Evolutionary conservation across 257 asterid species (phyloP), one percentile per base, ranked within the genome.

Genomic region (Jacaranda mimosifolia): DNA sequence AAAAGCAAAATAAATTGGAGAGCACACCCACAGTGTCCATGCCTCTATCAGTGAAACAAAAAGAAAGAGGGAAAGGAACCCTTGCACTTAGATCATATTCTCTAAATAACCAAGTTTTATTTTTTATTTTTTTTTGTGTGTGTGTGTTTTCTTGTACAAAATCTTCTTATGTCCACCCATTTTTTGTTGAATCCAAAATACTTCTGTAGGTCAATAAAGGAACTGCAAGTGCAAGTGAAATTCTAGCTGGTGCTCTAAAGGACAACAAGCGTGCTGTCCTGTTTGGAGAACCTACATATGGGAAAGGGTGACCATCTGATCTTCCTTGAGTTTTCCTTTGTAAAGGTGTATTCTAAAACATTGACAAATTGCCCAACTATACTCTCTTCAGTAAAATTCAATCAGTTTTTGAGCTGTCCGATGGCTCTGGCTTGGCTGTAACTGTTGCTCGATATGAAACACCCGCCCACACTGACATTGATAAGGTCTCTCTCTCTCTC

Each of bases 181-280:
- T 53, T 19, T 74, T 36, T 10, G 21, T 40, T 48, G 55, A n/a
- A 13, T 68, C 43, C 32, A 48, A 46, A 79, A 57, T 51, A 57
- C 77, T 45, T 36, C 70, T 52, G 18, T 70, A 96, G 99, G 98
- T 96, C 40, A 96, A 93, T 75, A 93, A 96, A 85, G 99, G 99
- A 82, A 96, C 99, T 58, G 99, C 99, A 53, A 93, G 99, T 80
- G 98, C 99, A 17, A 95, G 99, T 83, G 98, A 95, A 85, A 95
- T 93, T 71, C 82, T 93, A 83, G 98, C 98, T 1, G 99, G 98
- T 58, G 99, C 99, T 80, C 84, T 95, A 77, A 93, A 95, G 79
- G 99, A 93, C 78, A 95, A 95, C 86, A 95, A 91, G 57, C 98
- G 99, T 1, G 99, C 99, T 4, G 88, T 89, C 49, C 80, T 95